Conservation (phyloP, 345 rosid species). For the Psidium guajava region DNA sequence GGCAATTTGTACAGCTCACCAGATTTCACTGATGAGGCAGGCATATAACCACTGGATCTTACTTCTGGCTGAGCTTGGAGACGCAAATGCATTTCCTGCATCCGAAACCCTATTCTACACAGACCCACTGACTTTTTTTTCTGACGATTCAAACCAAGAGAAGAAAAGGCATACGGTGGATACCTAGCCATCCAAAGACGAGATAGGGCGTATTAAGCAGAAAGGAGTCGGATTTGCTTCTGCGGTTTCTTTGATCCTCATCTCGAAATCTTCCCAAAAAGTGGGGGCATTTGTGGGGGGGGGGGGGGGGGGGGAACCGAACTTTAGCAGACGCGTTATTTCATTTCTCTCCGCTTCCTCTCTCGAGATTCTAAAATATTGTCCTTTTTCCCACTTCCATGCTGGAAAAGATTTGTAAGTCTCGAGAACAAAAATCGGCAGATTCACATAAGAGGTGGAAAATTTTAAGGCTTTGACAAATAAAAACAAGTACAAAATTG, state of each 20-base stretch:
- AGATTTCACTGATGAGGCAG: neutral
- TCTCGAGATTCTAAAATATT: neutral
- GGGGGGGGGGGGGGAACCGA: neutral
- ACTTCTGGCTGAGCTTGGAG: neutral
- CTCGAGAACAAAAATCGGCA: neutral
- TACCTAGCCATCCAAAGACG: too few species aligned
- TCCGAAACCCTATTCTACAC: neutral
- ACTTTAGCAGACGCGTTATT: neutral
- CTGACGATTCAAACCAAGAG: neutral
- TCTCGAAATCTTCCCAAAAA: neutral
- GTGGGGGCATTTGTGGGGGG: neutral
- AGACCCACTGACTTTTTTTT: neutral
- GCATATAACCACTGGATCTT: neutral
- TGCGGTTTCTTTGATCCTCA: neutral
- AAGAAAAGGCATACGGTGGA: neutral
- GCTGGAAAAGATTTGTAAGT: neutral
- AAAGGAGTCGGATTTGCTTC: neutral
- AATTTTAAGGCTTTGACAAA: neutral
- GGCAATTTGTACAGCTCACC: neutral
- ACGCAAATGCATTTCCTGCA: neutral
- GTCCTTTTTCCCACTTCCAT: neutral
- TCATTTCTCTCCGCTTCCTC: neutral
- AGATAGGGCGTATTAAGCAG: neutral
- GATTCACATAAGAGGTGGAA: neutral
- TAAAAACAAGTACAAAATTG: neutral